Conservation (phyloP, 1,284 basidiomycete genomes). For the Ceratobasidium sp. region DNA sequence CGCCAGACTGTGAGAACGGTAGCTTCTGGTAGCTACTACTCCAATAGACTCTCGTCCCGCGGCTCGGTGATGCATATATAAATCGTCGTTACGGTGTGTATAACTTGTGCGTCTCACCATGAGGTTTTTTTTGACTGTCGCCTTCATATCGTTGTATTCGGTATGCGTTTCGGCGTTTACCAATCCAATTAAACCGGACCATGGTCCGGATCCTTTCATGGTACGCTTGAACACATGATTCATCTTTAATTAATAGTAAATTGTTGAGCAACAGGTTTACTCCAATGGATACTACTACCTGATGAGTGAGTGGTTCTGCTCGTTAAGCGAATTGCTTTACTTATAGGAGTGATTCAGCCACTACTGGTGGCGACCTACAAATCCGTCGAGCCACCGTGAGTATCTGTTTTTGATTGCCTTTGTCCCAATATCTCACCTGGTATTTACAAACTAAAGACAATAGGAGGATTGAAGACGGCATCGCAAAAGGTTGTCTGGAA, state of each 20-base stretch:
- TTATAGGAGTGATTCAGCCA: slow-evolving; percentile 53
- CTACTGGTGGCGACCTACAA: slow-evolving; percentile 62
- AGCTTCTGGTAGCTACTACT: not conserved
- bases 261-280: slow-evolving; percentile 53
- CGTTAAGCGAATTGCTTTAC: not conserved
- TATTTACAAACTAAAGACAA: slow-evolving; percentile 50
- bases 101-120: not conserved
- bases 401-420: not conserved
- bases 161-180: slow-evolving; percentile 25
- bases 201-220: slow-evolving; percentile 62
- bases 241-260: not conserved
- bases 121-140: not conserved
- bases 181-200: slow-evolving; percentile 54
- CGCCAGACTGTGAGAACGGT: not conserved
- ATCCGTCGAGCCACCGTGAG: slow-evolving; percentile 58
- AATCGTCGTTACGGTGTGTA: not conserved
- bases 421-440: not conserved
- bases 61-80: not conserved
- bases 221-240: slow-evolving; percentile 25
- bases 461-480: slow-evolving; percentile 60
- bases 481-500: slow-evolving; percentile 59
- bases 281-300: slow-evolving; percentile 58
- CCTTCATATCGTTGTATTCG: slow-evolving; percentile 16
- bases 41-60: not conserved
- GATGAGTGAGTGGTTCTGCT: slow-evolving; percentile 11